A percentile compares a stretch with the other conserved stretches of the same genome.
phyloP scores from a whole-genome alignment of 805 yeast genomes.

The Metschnikowia lochheadii region DNA sequence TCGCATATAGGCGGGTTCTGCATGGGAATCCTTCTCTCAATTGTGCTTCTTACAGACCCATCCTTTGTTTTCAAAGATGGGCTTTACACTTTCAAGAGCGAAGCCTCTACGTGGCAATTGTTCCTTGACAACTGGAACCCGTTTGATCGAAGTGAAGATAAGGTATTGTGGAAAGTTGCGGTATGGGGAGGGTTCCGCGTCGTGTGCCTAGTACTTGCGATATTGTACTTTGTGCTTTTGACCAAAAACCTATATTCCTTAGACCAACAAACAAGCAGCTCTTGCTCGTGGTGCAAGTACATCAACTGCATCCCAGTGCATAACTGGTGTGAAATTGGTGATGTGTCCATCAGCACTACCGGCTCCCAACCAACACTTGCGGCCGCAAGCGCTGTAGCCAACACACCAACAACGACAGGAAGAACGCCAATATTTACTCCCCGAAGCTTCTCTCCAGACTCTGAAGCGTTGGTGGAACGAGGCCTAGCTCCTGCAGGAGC shows the following conservation, averaged over 20 bases:
- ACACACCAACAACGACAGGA: conserved; percentile 5
- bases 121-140: conserved; percentile 41
- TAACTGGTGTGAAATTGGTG: conserved; percentile 62
- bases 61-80: conserved; percentile 40
- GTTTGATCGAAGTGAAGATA: conserved; percentile 28
- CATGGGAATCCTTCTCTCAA: conserved; percentile 50
- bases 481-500: background rate
- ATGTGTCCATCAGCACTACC: conserved; percentile 23
- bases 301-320: conserved; percentile 66
- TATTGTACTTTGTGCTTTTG: conserved; percentile 49
- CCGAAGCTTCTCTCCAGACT: background rate
- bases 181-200: conserved; percentile 52
- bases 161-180: conserved; percentile 37
- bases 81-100: conserved; percentile 32
- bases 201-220: conserved; percentile 39
- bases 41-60: conserved; percentile 55
- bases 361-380: conserved; percentile 8
- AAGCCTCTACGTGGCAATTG: conserved; percentile 28
- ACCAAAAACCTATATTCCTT: conserved; percentile 42
- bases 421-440: background rate
- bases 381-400: conserved; percentile 1
- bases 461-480: background rate
- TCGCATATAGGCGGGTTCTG: conserved; percentile 74
- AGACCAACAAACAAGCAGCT: conserved; percentile 42
- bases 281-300: conserved; percentile 70